Conservation (phyloP, 208 protist genomes). For the Trypanosoma rangeli region DNA sequence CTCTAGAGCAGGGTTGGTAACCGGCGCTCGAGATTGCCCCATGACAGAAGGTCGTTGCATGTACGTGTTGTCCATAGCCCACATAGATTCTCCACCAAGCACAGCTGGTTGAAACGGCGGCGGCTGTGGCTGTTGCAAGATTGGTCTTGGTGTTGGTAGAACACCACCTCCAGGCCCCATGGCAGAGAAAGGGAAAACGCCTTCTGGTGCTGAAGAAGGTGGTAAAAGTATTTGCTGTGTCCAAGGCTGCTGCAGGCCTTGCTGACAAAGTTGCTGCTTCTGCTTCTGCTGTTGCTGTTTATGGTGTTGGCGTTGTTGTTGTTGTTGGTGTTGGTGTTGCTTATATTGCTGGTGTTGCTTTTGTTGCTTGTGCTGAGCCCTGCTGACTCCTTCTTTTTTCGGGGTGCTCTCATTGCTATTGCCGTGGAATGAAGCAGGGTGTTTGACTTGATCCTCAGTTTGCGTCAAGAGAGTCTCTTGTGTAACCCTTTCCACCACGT, state of each 20-base stretch:
- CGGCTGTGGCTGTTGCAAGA: slow-evolving; percentile 14
- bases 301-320: slow-evolving; percentile 3
- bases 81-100: not conserved
- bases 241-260: not conserved
- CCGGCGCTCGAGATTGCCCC: not conserved
- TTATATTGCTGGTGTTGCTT: slow-evolving; percentile 3
- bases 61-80: slow-evolving; percentile 7
- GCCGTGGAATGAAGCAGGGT: not conserved
- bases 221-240: not conserved
- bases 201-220: slow-evolving; percentile 2
- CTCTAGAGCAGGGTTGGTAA: not conserved
- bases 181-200: slow-evolving; percentile 19
- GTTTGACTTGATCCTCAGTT: not conserved
- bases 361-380: not conserved
- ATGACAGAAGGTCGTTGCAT: slow-evolving; percentile 16
- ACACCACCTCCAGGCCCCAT: slow-evolving; percentile 5
- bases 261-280: not conserved
- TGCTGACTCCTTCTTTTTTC: not conserved
- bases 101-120: slow-evolving; percentile 9
- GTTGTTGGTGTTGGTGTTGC: slow-evolving; percentile 4
- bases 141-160: not conserved
- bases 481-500: slow-evolving; percentile 4
- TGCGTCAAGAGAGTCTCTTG: not conserved
- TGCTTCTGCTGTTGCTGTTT: slow-evolving; percentile 20
- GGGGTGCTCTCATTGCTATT: not conserved